Evolutionary conservation across 805 yeast genomes (phyloP).

Genomic region (Candida morakotiae): DNA sequence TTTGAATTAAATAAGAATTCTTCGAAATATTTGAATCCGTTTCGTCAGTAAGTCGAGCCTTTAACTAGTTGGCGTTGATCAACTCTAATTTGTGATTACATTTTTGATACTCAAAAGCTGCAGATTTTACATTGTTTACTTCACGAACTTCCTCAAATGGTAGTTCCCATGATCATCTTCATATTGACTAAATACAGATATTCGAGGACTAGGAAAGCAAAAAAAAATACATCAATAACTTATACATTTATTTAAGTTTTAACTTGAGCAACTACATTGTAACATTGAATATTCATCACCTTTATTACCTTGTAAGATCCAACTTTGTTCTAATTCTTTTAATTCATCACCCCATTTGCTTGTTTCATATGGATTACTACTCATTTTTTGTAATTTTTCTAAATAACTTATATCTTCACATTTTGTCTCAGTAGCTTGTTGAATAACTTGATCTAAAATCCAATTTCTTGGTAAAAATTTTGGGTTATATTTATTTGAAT

Average conservation of each 20-base stretch:
- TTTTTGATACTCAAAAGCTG: no score
- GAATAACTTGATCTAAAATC: constrained; percentile 81
- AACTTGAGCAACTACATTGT: constrained; percentile 71
- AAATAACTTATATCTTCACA: constrained; percentile 47
- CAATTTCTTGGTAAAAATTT: constrained; percentile 78
- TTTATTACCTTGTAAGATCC: constrained; percentile 49
- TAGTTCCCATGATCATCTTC: no score
- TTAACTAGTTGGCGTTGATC: no score
- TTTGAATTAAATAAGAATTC: no score
- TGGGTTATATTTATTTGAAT: constrained; percentile 55
- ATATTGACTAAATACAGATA: no score
- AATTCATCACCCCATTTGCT: constrained; percentile 63
- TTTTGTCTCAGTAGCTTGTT: constrained; percentile 48
- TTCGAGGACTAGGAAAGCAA: no score
- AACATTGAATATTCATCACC: constrained; percentile 55
- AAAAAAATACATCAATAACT: no score
- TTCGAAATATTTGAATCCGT: no score
- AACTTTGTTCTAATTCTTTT: constrained; percentile 52
- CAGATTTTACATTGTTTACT: no score
- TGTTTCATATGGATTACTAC: constrained; percentile 67
- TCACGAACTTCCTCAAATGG: no score
- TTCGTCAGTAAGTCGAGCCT: no score
- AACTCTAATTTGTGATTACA: no score
- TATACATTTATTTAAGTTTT: background rate
- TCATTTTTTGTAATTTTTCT: constrained; percentile 64